phyloP scores from a whole-genome alignment of 192 early-diverging fungal genomes.

The Podila minutissima region DNA sequence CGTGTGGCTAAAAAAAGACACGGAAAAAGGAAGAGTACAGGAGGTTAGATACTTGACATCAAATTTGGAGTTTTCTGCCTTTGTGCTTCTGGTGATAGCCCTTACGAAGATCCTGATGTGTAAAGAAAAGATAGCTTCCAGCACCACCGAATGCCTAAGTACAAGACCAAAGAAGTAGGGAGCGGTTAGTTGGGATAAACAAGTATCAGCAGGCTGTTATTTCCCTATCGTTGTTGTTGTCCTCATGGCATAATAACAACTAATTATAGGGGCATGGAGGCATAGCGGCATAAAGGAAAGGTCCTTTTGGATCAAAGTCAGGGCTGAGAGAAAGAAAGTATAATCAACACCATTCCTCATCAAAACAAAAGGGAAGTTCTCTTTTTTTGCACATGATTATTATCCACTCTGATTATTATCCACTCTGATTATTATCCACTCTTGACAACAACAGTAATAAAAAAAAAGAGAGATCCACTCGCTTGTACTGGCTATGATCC shows the following conservation, averaged over 20 bases:
- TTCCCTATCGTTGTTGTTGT: too few species aligned
- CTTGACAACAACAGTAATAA: too few species aligned
- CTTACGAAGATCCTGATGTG: conserved; percentile 40
- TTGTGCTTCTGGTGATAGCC: neutral
- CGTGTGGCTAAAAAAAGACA: conserved; percentile 19
- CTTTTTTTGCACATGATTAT: neutral
- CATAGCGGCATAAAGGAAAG: neutral
- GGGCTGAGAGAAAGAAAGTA: neutral
- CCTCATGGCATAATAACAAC: too few species aligned
- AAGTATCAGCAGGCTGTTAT: too few species aligned
- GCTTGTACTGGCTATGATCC: too few species aligned
- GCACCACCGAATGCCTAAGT: conserved; percentile 33
- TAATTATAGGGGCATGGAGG: too few species aligned
- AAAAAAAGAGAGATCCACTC: neutral
- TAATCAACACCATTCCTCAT: too few species aligned
- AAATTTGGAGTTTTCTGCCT: neutral
- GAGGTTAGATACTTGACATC: neutral
- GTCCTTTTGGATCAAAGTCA: neutral
- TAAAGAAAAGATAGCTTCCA: conserved; percentile 36
- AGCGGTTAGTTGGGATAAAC: neutral
- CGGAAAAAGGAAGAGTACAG: neutral
- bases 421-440: too few species aligned
- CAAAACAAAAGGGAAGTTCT: too few species aligned
- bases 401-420: neutral
- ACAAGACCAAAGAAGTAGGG: neutral